phyloP scores from a whole-genome alignment of 495 filamentous ascomycete genomes.

The Rhypophila decipiens region DNA sequence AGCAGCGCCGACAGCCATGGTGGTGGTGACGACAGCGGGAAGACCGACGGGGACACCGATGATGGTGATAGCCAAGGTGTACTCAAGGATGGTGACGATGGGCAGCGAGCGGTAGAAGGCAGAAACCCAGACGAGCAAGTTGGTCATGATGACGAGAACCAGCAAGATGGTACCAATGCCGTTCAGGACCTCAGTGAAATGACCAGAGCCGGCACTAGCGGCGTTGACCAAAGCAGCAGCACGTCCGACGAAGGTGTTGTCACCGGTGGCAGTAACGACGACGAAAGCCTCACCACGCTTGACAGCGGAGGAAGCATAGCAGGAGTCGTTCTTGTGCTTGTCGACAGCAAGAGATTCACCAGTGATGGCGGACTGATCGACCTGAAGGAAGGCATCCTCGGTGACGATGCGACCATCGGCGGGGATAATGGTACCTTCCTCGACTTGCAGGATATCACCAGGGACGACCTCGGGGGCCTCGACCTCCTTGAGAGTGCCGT shows the following conservation, averaged over 20 bases:
- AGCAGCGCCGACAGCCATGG: constrained; percentile 92
- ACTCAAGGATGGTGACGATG: constrained; percentile 71
- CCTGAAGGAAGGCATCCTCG: constrained; percentile 72
- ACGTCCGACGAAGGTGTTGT: constrained; percentile 83
- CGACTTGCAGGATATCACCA: constrained; percentile 82
- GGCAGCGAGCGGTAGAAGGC: constrained; percentile 79
- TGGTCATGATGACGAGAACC: constrained; percentile 70
- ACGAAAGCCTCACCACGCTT: constrained; percentile 84
- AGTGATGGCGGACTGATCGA: constrained; percentile 89
- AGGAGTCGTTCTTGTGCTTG: constrained; percentile 71
- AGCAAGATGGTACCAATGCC: constrained; percentile 79
- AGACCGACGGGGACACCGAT: constrained; percentile 96
- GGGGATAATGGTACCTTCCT: constrained; percentile 87
- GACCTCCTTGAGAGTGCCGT: constrained; percentile 64
- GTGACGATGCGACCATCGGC: constrained; percentile 82
- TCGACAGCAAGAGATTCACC: constrained; percentile 90
- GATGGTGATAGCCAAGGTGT: constrained; percentile 81
- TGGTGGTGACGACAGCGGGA: constrained; percentile 90
- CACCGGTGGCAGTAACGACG: constrained; percentile 74
- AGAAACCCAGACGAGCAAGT: constrained; percentile 77
- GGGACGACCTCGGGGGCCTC: constrained; percentile 76
- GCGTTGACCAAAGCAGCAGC: constrained; percentile 78
- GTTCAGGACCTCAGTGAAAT: constrained; percentile 86
- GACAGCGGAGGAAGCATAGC: constrained; percentile 79
- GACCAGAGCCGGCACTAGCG: constrained; percentile 64